A percentile compares a stretch with the other conserved stretches of the same genome.
Conservation (phyloP, 768 basidiomycete species). For the Podaxis sp. region DNA sequence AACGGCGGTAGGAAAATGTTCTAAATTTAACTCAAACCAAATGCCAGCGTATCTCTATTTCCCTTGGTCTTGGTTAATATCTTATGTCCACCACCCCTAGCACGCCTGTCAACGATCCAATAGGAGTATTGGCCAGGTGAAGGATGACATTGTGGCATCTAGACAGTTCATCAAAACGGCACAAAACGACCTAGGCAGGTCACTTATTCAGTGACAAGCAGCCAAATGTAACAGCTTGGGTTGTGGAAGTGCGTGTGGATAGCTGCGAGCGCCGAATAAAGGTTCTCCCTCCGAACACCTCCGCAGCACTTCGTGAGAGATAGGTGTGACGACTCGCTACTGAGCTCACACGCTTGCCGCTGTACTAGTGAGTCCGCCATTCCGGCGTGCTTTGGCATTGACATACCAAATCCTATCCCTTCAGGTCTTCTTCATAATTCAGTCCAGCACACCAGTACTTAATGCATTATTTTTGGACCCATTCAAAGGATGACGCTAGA, state of each 20-base stretch:
- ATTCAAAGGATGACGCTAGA: neutral
- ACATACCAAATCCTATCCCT: neutral
- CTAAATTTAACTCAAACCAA: neutral
- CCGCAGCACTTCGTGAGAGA: slow-evolving; percentile 5
- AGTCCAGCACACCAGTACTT: neutral
- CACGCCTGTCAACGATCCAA: neutral
- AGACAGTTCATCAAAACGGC: neutral
- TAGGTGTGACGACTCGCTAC: neutral
- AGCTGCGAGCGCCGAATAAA: neutral
- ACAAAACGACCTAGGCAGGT: neutral
- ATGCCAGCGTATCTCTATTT: neutral
- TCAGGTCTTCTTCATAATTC: neutral
- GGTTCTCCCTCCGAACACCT: neutral
- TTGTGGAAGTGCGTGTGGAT: neutral
- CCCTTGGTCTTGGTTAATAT: neutral
- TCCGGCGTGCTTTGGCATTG: neutral
- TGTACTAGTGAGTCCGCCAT: neutral
- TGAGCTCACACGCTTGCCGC: neutral
- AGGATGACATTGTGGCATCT: neutral
- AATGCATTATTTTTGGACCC: neutral
- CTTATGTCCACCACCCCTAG: neutral
- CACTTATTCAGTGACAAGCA: neutral
- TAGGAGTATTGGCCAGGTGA: neutral
- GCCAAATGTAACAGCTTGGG: neutral
- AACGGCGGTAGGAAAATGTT: neutral